Evolutionary conservation across 1,284 basidiomycete genomes (phyloP), one percentile per base, ranked within the genome.

Genomic region (Sphagnurus paluster): DNA sequence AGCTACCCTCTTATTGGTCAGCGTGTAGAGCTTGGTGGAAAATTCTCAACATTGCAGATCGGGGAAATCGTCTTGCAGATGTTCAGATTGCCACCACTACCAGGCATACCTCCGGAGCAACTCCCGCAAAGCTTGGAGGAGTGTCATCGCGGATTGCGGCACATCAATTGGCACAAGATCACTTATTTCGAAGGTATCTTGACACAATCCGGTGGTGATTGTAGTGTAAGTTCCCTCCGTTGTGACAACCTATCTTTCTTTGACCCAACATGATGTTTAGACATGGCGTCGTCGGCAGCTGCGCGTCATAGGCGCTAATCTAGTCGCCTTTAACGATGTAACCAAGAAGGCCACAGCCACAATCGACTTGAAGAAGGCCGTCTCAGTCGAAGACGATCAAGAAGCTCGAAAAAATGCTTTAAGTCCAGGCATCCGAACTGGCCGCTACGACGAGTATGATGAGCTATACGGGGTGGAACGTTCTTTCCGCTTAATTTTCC

Each of bases 161-260:
- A 93, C 59, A 84, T 93, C 48, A 82, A 84, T 33, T 97, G 93
- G 93, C 93, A 96, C 63, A 91, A 93, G 68, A 79, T 87, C 48
- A 89, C 89, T 38, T 93, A 95, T 63, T 90, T 89, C 66, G 87
- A 95, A 65, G 93, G 95, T n/a, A 86, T 84, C 0, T 67, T 99
- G 58, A 99, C 96, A 10, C 96, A 99, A 70, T 82, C 80, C 50
- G 96, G 96, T 4, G 96, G 94, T n/a, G 96, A 97, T 66, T 97
- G 94, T 62, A 78, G 71, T 48, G 93, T 95, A 66, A 65, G 87
- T 51, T 17, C 19, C 26, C 6, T 17, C 16, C 14, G 5, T 6
- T 25, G 14, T 11, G 14, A 3, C 9, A 24, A 23, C 21, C 24
- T 46, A 17, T 8, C 10, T 14, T 23, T 40, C 21, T 48, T 61